A percentile compares a stretch with the other conserved stretches of the same genome.
Evolutionary conservation across 352 stramenopile species (phyloP).

Genomic region (Phytophthora litchii): DNA sequence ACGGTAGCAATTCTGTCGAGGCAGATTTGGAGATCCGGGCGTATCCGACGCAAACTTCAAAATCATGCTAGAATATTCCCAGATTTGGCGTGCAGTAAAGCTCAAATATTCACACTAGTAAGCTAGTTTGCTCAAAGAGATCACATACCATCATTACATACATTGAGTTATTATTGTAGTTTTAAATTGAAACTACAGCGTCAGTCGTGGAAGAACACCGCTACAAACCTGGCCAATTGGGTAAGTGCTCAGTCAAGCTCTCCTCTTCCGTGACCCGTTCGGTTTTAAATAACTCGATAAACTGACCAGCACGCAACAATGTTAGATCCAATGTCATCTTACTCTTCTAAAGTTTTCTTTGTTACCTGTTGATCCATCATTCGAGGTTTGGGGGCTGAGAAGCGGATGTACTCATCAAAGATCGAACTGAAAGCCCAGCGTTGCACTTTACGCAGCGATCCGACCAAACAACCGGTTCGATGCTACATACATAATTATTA

Average conservation of each 20-base stretch:
- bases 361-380: conserved; percentile 89
- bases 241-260: conserved; percentile 50
- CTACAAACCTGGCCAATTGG: conserved; percentile 71
- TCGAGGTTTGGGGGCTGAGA: conserved; percentile 81
- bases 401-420: conserved; percentile 88
- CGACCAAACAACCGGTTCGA: conserved; percentile 80
- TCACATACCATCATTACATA: no score
- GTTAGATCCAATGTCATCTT: conserved; percentile 9
- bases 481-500: conserved; percentile 43
- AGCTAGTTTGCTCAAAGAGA: no score
- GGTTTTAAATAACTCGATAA: conserved; percentile 87
- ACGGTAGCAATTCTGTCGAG: no score
- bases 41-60: no score
- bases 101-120: no score
- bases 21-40: no score
- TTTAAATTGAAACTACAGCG: no score
- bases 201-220: no score
- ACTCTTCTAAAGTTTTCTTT: not conserved
- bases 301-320: conserved; percentile 37
- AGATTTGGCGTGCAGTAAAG: no score
- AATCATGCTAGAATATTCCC: no score
- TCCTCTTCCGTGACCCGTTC: conserved; percentile 66
- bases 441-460: conserved; percentile 81
- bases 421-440: conserved; percentile 85
- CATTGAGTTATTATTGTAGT: no score